phyloP scores from a whole-genome alignment of 345 rosid genomes.

The Populus tremula region DNA sequence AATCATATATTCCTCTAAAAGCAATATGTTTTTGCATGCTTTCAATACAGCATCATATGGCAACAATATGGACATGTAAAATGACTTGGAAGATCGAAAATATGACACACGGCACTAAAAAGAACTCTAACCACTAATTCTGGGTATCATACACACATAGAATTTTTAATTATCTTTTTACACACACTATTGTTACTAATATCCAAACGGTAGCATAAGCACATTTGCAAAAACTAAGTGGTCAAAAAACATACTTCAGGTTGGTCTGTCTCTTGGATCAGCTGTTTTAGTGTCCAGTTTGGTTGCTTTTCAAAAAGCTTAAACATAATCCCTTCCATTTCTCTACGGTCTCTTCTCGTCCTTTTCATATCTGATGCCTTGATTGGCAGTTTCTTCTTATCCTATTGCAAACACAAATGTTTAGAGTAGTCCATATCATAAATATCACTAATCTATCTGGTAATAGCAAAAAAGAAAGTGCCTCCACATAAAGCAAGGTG shows the following conservation, averaged over 20 bases:
- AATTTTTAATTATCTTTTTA: too few relatives aligned
- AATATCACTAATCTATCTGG: neutral
- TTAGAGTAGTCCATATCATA: slow-evolving; percentile 1
- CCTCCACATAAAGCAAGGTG: slow-evolving; percentile 16
- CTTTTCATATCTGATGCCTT: slow-evolving; percentile 64
- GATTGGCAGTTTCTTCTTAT: slow-evolving; percentile 63
- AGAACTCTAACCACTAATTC: neutral
- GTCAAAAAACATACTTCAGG: slow-evolving; percentile 60
- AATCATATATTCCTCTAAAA: neutral
- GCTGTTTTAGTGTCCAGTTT: slow-evolving; percentile 72
- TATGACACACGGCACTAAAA: neutral
- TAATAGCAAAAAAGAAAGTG: slow-evolving; percentile 1
- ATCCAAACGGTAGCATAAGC: neutral
- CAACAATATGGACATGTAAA: neutral
- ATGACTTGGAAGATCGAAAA: neutral
- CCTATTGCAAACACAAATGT: slow-evolving; percentile 41
- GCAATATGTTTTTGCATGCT: neutral
- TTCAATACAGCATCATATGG: neutral
- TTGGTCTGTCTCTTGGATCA: slow-evolving; percentile 85
- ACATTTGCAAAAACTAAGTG: neutral
- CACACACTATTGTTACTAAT: neutral
- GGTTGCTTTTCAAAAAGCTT: slow-evolving; percentile 89
- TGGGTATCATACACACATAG: neutral
- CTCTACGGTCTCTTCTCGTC: slow-evolving; percentile 87
- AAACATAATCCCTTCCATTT: slow-evolving; percentile 70